These are phyloP conservation scores for Fagus sylvatica DNA, from an alignment of 306 rosid species.

Conservation along the genomic window DNA sequence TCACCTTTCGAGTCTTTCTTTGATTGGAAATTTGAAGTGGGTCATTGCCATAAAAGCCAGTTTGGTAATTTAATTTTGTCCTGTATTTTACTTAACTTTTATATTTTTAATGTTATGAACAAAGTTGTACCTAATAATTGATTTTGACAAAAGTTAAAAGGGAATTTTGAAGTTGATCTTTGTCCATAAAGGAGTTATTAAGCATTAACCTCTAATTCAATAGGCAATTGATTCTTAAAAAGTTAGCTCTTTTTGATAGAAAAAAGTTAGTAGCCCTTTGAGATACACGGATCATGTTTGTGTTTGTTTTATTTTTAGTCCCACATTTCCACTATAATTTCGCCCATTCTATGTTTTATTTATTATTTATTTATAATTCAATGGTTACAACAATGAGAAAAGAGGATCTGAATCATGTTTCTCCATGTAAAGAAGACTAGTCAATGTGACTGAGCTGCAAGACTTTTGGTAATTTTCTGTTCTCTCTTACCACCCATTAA, in stretches of 20 bases:
- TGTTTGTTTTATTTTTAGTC: not conserved
- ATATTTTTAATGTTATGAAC: not conserved
- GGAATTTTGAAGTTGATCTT: constrained; percentile 1
- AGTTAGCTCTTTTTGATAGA: too few relatives aligned
- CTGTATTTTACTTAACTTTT: not conserved
- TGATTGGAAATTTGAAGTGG: constrained; percentile 15
- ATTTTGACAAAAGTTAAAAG: not conserved
- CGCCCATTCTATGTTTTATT: too few relatives aligned
- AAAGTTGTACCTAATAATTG: not conserved
- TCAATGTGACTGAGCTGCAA: too few relatives aligned
- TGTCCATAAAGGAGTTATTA: not conserved
- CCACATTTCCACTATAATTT: too few relatives aligned
- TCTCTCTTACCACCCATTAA: not conserved
- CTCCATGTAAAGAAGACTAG: too few relatives aligned
- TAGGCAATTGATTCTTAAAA: not conserved
- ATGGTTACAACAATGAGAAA: too few relatives aligned
- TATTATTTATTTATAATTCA: too few relatives aligned
- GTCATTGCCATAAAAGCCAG: constrained; percentile 5
- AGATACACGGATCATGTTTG: not conserved
- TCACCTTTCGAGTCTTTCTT: constrained; percentile 19
- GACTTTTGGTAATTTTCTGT: not conserved
- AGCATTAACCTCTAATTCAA: not conserved
- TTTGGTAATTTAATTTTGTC: constrained; percentile 4
- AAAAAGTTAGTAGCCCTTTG: not conserved
- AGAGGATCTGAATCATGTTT: too few relatives aligned